Base-by-base conservation (phyloP, 1,139 yeast species). In the Kodamaea plutei region DNA sequence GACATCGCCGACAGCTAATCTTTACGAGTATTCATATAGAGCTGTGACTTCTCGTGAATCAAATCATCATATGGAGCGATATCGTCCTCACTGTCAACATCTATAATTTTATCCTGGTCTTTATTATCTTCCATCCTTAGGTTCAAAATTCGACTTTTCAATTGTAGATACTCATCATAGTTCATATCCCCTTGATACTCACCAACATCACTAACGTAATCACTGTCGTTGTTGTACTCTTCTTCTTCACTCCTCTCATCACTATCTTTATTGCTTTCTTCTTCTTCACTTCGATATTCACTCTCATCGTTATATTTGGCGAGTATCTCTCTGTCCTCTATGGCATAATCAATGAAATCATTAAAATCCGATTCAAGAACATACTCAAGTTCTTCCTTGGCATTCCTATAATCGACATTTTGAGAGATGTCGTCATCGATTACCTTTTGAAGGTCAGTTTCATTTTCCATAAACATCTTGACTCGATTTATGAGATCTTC, bases 1-100 rank as follows among this genome's bases (percentile, higher is more conserved):
- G n/a, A n/a, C n/a, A n/a, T n/a, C n/a, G n/a, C n/a, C n/a, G n/a
- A n/a, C n/a, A n/a, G n/a, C n/a, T n/a, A n/a, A n/a, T n/a, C n/a
- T n/a, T n/a, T n/a, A n/a, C n/a, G n/a, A n/a, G n/a, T n/a, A n/a
- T n/a, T n/a, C n/a, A n/a, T n/a, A n/a, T n/a, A n/a, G 9, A 17
- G 20, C 9, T 17, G 7, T 17, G 20, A 17, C 20, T 17, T 17
- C 9, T 17, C 20, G 9, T 7, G 9, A 17, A 7, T 9, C 20
- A 17, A 39, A 16, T 38, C 40, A 25, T 43, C 45, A 18, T 43
- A 39, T 8, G 42, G 40, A 7, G 31, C 36, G 5, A 38, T 27
- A 26, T 43, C 47, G 10, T 38, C 44, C n/a, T 37, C 42, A 19
- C 39, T 37, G 18, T 43, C 45, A 15, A 41, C 44, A 18, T 40